Conservation (phyloP, 495 filamentous ascomycete species). For the Lasiosphaeria ovina region DNA sequence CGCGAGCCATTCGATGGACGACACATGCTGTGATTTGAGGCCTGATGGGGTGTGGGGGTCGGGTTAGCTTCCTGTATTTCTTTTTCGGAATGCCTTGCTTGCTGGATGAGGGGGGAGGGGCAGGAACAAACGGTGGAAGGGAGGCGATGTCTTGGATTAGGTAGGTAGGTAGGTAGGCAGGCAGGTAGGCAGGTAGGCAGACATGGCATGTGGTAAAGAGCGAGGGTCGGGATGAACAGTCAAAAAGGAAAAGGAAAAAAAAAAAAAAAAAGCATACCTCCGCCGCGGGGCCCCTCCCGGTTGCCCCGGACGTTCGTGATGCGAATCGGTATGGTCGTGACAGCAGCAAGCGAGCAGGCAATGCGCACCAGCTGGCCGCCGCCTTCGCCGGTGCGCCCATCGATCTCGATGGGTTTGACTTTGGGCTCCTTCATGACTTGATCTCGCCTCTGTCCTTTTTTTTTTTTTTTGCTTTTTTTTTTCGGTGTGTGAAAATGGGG, state of each 20-base stretch:
- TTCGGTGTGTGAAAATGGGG: no score
- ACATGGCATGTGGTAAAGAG: neutral
- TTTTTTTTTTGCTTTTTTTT: slow-evolving; percentile 2
- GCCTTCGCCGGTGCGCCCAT: slow-evolving; percentile 76
- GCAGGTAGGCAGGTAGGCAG: neutral
- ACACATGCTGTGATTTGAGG: slow-evolving; percentile 72
- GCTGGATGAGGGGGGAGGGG: neutral
- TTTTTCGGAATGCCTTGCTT: neutral
- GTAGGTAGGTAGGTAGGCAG: neutral
- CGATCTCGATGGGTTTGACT: slow-evolving; percentile 42
- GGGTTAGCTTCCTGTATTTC: neutral
- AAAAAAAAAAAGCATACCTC: slow-evolving; percentile 30
- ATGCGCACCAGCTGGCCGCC: slow-evolving; percentile 80
- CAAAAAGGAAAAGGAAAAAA: neutral
- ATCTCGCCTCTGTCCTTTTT: no score
- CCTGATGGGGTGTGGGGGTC: slow-evolving; percentile 37
- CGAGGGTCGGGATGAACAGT: neutral
- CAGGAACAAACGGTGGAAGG: neutral
- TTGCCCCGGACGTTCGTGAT: slow-evolving; percentile 72
- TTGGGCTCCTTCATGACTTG: slow-evolving; percentile 20
- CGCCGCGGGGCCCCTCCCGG: slow-evolving; percentile 43
- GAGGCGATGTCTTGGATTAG: neutral
- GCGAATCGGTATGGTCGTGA: slow-evolving; percentile 62
- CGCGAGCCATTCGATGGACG: slow-evolving; percentile 65
- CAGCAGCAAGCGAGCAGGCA: slow-evolving; percentile 64